Percentiles rank a stretch among this genome's conserved stretches.
These are phyloP conservation scores for Schizophyllum commune DNA, from an alignment of 1,284 basidiomycete genomes.

Conservation along the genomic window DNA sequence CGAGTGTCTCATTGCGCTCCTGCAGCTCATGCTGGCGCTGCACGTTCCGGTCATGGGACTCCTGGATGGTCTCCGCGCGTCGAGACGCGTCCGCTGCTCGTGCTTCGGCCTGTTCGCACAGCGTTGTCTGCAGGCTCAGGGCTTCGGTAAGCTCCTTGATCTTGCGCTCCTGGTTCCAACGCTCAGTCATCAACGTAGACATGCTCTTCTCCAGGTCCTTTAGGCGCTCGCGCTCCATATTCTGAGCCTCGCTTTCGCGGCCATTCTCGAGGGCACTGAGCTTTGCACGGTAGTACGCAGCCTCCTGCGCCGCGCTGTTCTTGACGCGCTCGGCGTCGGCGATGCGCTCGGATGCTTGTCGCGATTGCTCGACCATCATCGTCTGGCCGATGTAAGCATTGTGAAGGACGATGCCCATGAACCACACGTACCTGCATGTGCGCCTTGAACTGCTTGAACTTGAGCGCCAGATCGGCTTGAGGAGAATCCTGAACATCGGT, in stretches of 20 bases:
- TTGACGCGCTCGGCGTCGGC: conserved; percentile 78
- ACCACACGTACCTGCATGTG: conserved; percentile 68
- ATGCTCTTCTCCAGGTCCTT: conserved; percentile 78
- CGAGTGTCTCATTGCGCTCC: conserved; percentile 52
- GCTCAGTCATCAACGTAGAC: conserved; percentile 57
- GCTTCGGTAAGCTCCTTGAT: conserved; percentile 69
- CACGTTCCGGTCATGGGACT: conserved; percentile 62
- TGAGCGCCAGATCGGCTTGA: conserved; percentile 69
- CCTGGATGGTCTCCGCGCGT: conserved; percentile 80
- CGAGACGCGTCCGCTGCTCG: conserved; percentile 75
- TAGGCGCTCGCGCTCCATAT: conserved; percentile 78
- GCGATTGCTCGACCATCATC: conserved; percentile 68
- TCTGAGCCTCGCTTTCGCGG: conserved; percentile 56
- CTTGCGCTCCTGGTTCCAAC: conserved; percentile 61
- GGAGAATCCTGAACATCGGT: conserved; percentile 27
- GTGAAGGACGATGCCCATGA: conserved; percentile 6
- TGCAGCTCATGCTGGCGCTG: conserved; percentile 74
- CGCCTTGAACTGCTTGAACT: conserved; percentile 86
- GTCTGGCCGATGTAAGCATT: conserved; percentile 35
- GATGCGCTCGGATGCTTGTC: conserved; percentile 69
- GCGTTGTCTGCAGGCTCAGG: conserved; percentile 65
- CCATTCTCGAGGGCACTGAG: conserved; percentile 77
- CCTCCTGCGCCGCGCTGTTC: conserved; percentile 83
- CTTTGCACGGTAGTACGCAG: conserved; percentile 95
- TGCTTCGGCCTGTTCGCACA: conserved; percentile 77